Percentiles rank a stretch among this genome's conserved stretches.
Evolutionary conservation across 495 filamentous ascomycete genomes (phyloP).

Genomic region (Lophiostoma macrostomum): DNA sequence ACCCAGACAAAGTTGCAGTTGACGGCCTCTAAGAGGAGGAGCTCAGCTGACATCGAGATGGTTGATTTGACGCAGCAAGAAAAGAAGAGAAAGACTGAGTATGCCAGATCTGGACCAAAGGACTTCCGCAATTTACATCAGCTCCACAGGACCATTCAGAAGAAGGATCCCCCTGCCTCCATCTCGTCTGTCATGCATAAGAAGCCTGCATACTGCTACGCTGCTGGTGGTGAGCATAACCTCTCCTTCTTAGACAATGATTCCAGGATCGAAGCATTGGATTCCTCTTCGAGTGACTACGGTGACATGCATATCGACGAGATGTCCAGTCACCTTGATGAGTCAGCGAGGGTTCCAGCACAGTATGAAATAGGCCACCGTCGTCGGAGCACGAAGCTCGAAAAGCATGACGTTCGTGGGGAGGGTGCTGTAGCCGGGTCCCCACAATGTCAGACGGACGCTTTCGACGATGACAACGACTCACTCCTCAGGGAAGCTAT

Average conservation of each 20-base stretch:
- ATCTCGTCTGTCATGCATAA: conserved; percentile 33
- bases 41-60: conserved; percentile 31
- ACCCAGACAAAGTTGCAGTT: conserved; percentile 30
- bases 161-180: conserved; percentile 23
- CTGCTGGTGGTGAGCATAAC: conserved; percentile 36
- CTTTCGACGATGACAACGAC: conserved; percentile 31
- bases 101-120: conserved; percentile 32
- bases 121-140: conserved; percentile 38
- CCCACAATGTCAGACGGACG: conserved; percentile 3
- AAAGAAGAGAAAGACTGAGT: conserved; percentile 24
- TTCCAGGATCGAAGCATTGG: not conserved
- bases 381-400: not conserved
- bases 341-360: not conserved
- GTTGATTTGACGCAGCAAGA: conserved; percentile 39
- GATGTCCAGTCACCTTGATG: not conserved
- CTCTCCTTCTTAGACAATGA: conserved; percentile 23
- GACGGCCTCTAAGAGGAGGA: conserved; percentile 32
- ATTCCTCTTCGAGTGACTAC: conserved; percentile 22
- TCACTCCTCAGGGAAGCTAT: conserved; percentile 33
- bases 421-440: conserved; percentile 19
- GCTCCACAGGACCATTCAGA: conserved; percentile 40
- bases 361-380: not conserved
- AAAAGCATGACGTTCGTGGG: not conserved
- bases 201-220: conserved; percentile 40
- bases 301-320: conserved; percentile 8